Conservation (phyloP, 495 filamentous ascomycete genomes). For the Chaetomium fimeti region DNA sequence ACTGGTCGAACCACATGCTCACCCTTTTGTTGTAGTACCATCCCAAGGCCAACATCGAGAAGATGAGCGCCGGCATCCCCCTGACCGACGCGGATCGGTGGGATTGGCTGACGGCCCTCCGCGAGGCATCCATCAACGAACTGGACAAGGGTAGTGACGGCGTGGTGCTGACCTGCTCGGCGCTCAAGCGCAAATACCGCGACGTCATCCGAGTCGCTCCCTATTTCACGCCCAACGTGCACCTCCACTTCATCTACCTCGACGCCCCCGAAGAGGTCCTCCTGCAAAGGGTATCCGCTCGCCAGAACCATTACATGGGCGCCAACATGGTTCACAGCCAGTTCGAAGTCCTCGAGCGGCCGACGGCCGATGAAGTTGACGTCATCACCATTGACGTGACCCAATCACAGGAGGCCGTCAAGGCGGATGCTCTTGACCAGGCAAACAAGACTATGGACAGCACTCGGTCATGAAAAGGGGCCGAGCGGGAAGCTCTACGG, state of each 20-base stretch:
- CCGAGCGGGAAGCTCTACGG: no score
- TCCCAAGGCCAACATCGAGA: slow-evolving; percentile 78
- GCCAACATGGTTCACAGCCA: slow-evolving; percentile 96
- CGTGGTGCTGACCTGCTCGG: slow-evolving; percentile 93
- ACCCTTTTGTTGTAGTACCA: slow-evolving; percentile 69
- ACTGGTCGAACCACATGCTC: slow-evolving; percentile 1
- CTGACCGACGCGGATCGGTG: slow-evolving; percentile 94
- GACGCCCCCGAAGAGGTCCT: slow-evolving; percentile 71
- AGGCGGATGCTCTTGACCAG: slow-evolving; percentile 59
- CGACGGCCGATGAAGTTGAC: slow-evolving; percentile 73
- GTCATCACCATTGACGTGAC: slow-evolving; percentile 80
- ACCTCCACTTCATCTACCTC: slow-evolving; percentile 92
- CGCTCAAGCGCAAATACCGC: slow-evolving; percentile 94
- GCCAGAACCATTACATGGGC: slow-evolving; percentile 94
- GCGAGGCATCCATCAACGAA: slow-evolving; percentile 69
- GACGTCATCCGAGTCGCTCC: slow-evolving; percentile 91
- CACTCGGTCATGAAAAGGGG: slow-evolving; percentile 17
- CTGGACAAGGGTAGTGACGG: slow-evolving; percentile 62
- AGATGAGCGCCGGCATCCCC: slow-evolving; percentile 85
- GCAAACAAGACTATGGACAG: slow-evolving; percentile 45
- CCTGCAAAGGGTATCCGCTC: slow-evolving; percentile 66
- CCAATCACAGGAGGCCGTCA: slow-evolving; percentile 62
- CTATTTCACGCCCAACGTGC: slow-evolving; percentile 70
- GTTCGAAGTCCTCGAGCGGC: slow-evolving; percentile 79
- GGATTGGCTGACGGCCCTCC: slow-evolving; percentile 93